These are phyloP conservation scores for Candida corydali DNA, from an alignment of 805 yeast genomes.

Conservation along the genomic window DNA sequence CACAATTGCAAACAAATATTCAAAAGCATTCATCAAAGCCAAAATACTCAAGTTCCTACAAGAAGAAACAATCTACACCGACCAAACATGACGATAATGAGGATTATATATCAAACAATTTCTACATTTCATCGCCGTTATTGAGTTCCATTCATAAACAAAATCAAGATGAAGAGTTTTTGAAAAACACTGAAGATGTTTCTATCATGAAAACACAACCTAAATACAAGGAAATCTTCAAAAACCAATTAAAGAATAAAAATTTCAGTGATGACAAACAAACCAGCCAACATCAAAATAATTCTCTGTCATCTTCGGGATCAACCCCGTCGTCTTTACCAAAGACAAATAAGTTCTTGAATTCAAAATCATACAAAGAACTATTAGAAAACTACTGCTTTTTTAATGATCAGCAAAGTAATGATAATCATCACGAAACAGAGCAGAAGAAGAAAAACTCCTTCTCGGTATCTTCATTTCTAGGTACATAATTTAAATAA, in stretches of 20 bases:
- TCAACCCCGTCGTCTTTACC: not conserved
- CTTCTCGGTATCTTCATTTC: conserved; percentile 17
- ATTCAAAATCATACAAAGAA: conserved; percentile 51
- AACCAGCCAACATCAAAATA: not conserved
- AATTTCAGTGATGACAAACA: conserved; percentile 3
- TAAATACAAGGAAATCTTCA: conserved; percentile 6
- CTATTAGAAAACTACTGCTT: conserved; percentile 60
- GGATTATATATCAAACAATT: conserved; percentile 33
- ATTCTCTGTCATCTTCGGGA: no score
- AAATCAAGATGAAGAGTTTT: conserved; percentile 7
- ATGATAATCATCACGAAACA: not conserved
- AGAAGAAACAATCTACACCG: conserved; percentile 31
- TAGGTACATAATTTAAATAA: conserved; percentile 11
- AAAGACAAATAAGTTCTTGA: conserved; percentile 4
- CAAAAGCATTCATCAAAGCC: conserved; percentile 24
- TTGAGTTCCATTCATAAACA: conserved; percentile 19
- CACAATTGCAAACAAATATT: conserved; percentile 9
- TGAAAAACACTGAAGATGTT: conserved; percentile 5
- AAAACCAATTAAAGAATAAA: conserved; percentile 3
- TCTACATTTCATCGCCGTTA: conserved; percentile 34
- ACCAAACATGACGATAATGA: conserved; percentile 10
- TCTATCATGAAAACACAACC: conserved; percentile 5
- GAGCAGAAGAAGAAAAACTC: conserved; percentile 5
- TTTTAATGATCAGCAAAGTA: conserved; percentile 25
- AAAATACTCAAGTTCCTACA: conserved; percentile 35